Percentiles rank a stretch among this genome's conserved stretches.
Evolutionary conservation across 805 yeast species (phyloP).

Genomic region (Candida silvatica): DNA sequence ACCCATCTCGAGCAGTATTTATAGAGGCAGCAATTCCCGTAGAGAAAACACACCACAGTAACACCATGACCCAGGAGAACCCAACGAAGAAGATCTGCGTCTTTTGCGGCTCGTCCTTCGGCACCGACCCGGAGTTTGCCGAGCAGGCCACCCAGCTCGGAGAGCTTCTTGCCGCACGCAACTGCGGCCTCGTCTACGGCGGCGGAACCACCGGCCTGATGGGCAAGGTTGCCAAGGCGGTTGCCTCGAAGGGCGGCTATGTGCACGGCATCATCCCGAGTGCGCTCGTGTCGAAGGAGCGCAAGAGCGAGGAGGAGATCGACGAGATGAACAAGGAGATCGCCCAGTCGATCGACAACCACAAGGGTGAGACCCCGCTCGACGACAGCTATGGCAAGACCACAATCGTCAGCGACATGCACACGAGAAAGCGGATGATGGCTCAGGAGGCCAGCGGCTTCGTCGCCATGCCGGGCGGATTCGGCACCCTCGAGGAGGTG

Average conservation of each 20-base stretch:
- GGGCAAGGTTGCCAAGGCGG: slow-evolving; percentile 67
- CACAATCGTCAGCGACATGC: slow-evolving; percentile 81
- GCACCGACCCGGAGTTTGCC: slow-evolving; percentile 42
- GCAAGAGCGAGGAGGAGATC: slow-evolving; percentile 32
- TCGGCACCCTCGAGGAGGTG: slow-evolving; percentile 82
- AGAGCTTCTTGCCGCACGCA: slow-evolving; percentile 39
- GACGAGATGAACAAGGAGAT: slow-evolving; percentile 39
- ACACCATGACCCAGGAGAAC: neutral
- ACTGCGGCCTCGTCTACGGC: slow-evolving; percentile 79
- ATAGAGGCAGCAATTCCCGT: too few relatives aligned
- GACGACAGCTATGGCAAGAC: slow-evolving; percentile 66
- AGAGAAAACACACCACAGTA: too few relatives aligned
- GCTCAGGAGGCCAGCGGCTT: slow-evolving; percentile 72
- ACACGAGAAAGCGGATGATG: slow-evolving; percentile 80
- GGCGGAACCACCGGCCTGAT: slow-evolving; percentile 84
- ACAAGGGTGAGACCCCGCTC: slow-evolving; percentile 57
- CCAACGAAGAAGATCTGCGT: slow-evolving; percentile 57
- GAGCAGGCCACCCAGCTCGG: slow-evolving; percentile 56
- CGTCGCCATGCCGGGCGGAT: slow-evolving; percentile 88
- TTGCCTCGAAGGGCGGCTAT: slow-evolving; percentile 48
- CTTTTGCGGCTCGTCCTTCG: slow-evolving; percentile 80
- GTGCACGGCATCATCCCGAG: slow-evolving; percentile 87
- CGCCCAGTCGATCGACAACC: slow-evolving; percentile 47
- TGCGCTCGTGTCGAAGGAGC: slow-evolving; percentile 68
- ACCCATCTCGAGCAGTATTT: too few relatives aligned